Percentiles rank a stretch among this genome's conserved stretches.
These are phyloP conservation scores for Aspergillus novofumigatus DNA, from an alignment of 2,329 filamentous ascomycete genomes.

Conservation along the genomic window DNA sequence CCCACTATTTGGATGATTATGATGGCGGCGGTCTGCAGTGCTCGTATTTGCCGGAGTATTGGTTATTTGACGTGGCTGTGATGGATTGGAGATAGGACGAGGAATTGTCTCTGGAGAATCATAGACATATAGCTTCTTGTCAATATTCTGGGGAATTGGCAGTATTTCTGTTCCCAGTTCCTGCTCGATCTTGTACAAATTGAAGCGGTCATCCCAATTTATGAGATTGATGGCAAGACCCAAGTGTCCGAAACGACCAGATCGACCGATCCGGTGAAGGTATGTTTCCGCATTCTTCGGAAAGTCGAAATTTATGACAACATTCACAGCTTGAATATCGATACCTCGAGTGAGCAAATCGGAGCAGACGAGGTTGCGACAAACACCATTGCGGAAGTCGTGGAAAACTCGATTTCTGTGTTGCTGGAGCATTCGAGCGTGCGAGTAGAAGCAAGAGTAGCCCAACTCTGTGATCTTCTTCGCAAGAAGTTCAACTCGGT, in stretches of 20 bases:
- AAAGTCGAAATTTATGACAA: slow-evolving; percentile 99
- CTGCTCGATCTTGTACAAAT: slow-evolving; percentile 97
- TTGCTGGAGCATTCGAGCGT: slow-evolving; percentile 95
- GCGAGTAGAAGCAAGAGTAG: slow-evolving; percentile 99
- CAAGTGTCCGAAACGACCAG: slow-evolving; percentile 92
- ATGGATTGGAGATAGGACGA: slow-evolving; percentile 64
- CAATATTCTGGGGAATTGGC: slow-evolving; percentile 88
- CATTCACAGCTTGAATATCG: slow-evolving; percentile 98
- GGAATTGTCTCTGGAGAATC: slow-evolving; percentile 94
- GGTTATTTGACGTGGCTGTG: slow-evolving; percentile 26
- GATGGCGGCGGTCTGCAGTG: slow-evolving; percentile 34
- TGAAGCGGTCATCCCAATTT: slow-evolving; percentile 99
- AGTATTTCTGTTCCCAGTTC: slow-evolving; percentile 97
- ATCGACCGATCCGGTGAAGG: slow-evolving; percentile 95
- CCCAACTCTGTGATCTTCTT: slow-evolving; percentile 99
- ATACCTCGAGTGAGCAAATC: slow-evolving; percentile 97
- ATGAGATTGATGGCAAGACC: slow-evolving; percentile 98
- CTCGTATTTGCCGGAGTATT: slow-evolving; percentile 16
- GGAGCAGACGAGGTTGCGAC: slow-evolving; percentile 96
- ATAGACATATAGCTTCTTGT: slow-evolving; percentile 98
- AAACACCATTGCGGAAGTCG: slow-evolving; percentile 96
- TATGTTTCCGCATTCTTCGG: slow-evolving; percentile 99
- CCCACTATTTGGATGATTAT: slow-evolving; percentile 32
- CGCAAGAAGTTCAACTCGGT: slow-evolving; percentile 91
- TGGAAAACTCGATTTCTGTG: slow-evolving; percentile 98